Evolutionary conservation across 768 basidiomycete species (phyloP).

Genomic region (Psilocybe azurescens): DNA sequence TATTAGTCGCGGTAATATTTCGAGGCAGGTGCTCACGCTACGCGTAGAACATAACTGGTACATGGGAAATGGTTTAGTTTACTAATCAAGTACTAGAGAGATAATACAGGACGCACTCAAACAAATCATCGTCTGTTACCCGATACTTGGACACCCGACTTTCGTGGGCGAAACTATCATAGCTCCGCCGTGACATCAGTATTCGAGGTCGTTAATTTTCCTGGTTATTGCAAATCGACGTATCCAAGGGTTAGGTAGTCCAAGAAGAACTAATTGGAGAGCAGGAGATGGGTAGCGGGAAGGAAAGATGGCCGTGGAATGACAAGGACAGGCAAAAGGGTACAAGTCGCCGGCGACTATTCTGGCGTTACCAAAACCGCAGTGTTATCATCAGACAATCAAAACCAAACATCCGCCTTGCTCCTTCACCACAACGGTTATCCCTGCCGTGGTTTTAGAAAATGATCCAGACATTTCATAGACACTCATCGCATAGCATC

Average conservation of each 20-base stretch:
- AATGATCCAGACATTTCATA: background rate
- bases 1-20: conserved; percentile 12
- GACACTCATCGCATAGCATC: background rate
- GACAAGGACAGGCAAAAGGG: conserved; percentile 7
- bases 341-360: conserved; percentile 16
- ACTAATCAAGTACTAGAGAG: conserved; percentile 6
- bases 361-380: conserved; percentile 9
- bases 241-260: background rate
- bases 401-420: conserved; percentile 20
- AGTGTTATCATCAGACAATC: conserved; percentile 21
- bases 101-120: conserved; percentile 58
- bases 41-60: conserved; percentile 77
- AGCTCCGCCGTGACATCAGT: conserved; percentile 77
- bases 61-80: conserved; percentile 1
- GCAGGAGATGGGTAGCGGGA: background rate
- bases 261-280: background rate
- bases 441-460: background rate
- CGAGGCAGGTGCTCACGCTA: conserved; percentile 65
- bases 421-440: conserved; percentile 1
- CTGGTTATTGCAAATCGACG: background rate
- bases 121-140: conserved; percentile 85
- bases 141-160: conserved; percentile 77
- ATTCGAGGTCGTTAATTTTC: background rate
- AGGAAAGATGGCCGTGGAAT: background rate
- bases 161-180: conserved; percentile 72